Evolutionary conservation across 371 early-diverging fungal species (phyloP).

Genomic region (Thermomucor indicae-seudaticae): DNA sequence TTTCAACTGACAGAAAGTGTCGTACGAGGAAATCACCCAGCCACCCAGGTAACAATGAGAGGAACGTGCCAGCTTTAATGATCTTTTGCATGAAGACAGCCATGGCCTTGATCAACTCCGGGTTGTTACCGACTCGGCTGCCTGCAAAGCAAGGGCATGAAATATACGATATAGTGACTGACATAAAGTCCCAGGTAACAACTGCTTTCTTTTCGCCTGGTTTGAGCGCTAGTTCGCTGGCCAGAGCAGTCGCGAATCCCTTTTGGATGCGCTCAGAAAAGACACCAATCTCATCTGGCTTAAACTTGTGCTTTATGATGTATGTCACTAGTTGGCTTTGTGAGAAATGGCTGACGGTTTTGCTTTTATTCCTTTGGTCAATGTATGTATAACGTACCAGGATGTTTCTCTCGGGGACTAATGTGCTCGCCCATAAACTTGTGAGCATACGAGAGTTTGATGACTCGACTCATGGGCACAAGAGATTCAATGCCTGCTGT

Average conservation of each 20-base stretch:
- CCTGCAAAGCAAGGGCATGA: slow-evolving; percentile 35
- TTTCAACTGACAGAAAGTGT: slow-evolving; percentile 22
- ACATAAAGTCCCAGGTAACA: slow-evolving; percentile 8
- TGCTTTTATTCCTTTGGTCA: background rate
- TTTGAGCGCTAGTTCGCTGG: slow-evolving; percentile 10
- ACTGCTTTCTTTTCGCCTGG: slow-evolving; percentile 18
- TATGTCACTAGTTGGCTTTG: slow-evolving; percentile 16
- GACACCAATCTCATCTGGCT: slow-evolving; percentile 22
- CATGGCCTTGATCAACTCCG: slow-evolving; percentile 22
- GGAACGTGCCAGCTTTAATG: slow-evolving; percentile 20
- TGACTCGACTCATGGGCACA: slow-evolving; percentile 6
- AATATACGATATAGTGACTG: slow-evolving; percentile 19
- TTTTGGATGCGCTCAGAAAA: slow-evolving; percentile 28
- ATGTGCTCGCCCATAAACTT: slow-evolving; percentile 1
- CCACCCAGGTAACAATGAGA: slow-evolving; percentile 17
- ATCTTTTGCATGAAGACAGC: slow-evolving; percentile 30
- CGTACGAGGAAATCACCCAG: slow-evolving; percentile 20
- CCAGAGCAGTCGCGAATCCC: slow-evolving; percentile 10
- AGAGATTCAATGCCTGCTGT: slow-evolving; percentile 13
- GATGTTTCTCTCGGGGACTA: slow-evolving; percentile 9
- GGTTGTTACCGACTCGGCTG: slow-evolving; percentile 13
- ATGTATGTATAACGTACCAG: slow-evolving; percentile 1
- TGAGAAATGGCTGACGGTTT: background rate
- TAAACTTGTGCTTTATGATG: slow-evolving; percentile 33
- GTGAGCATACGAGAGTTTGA: slow-evolving; percentile 10